Evolutionary conservation across 2,329 filamentous ascomycete species (phyloP).

Genomic region (Neofusicoccum sp.): DNA sequence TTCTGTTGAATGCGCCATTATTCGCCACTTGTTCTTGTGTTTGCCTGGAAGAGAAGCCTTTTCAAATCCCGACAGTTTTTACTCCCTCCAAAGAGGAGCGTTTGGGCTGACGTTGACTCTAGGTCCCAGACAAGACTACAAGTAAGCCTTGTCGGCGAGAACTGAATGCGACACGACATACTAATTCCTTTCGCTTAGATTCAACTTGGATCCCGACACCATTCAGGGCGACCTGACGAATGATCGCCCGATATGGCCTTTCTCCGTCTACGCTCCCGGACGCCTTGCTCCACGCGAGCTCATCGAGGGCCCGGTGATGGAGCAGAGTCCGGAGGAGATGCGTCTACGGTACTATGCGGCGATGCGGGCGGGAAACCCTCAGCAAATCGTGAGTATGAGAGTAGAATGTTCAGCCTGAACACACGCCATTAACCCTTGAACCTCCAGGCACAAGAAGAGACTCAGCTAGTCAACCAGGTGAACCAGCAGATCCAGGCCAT

Average conservation of each 20-base stretch:
- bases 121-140: conserved; percentile 21
- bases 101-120: not conserved
- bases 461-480: not conserved
- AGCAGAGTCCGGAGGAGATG: conserved; percentile 89
- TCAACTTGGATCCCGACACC: conserved; percentile 27
- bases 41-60: too few relatives aligned
- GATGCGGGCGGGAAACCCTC: conserved; percentile 61
- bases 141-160: not conserved
- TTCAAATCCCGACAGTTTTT: not conserved
- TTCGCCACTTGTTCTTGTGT: too few relatives aligned
- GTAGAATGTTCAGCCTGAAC: too few relatives aligned
- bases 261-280: conserved; percentile 83
- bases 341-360: conserved; percentile 71
- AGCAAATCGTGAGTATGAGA: conserved; percentile 50
- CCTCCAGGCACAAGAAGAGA: conserved; percentile 21
- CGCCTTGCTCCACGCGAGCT: conserved; percentile 77
- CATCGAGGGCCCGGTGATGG: conserved; percentile 75
- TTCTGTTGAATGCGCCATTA: too few relatives aligned
- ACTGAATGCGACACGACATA: too few relatives aligned
- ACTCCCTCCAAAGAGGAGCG: not conserved
- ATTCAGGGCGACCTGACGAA: conserved; percentile 62
- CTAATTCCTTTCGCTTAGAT: not conserved
- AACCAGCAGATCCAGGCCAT: conserved; percentile 71
- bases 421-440: not conserved
- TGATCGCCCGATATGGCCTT: conserved; percentile 79